phyloP scores from a whole-genome alignment of 164 flowering plant genomes.

The Vitis labrusca region DNA sequence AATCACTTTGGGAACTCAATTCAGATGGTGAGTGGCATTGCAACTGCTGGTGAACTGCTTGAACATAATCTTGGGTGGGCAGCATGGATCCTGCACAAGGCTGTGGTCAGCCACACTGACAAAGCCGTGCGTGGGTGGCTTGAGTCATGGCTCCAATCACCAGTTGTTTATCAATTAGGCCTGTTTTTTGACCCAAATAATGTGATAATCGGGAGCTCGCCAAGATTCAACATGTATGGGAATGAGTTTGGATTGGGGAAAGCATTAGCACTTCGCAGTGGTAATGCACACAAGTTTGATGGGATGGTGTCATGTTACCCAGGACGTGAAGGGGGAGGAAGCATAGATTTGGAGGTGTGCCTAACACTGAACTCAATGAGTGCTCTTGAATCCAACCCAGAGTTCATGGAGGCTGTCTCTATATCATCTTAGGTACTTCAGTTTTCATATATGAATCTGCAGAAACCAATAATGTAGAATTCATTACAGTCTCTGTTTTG shows the following conservation, averaged over 20 bases:
- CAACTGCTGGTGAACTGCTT: conserved; percentile 41
- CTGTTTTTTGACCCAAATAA: conserved; percentile 20
- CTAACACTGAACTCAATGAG: conserved; percentile 34
- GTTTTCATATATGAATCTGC: too few species aligned
- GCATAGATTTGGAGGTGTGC: conserved; percentile 46
- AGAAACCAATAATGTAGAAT: too few species aligned
- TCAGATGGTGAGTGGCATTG: conserved; percentile 8
- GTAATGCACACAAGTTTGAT: conserved; percentile 41
- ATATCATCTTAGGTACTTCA: not conserved
- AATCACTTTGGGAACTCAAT: conserved; percentile 50
- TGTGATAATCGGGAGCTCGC: conserved; percentile 48
- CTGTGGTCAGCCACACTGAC: conserved; percentile 26
- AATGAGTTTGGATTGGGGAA: conserved; percentile 55
- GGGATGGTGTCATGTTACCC: conserved; percentile 49
- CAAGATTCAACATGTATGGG: conserved; percentile 48
- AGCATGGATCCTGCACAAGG: conserved; percentile 37
- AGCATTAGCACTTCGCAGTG: conserved; percentile 47
- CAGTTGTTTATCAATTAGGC: conserved; percentile 21
- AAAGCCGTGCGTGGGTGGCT: conserved; percentile 10
- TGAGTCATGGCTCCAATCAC: conserved; percentile 25
- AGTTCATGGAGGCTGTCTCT: conserved; percentile 34
- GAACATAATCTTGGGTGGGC: conserved; percentile 40
- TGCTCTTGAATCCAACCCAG: conserved; percentile 40
- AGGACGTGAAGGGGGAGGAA: conserved; percentile 54
- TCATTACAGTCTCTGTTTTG: too few species aligned